These are phyloP conservation scores for Lactarius sanguifluus DNA, from an alignment of 768 basidiomycete genomes.

Conservation along the genomic window DNA sequence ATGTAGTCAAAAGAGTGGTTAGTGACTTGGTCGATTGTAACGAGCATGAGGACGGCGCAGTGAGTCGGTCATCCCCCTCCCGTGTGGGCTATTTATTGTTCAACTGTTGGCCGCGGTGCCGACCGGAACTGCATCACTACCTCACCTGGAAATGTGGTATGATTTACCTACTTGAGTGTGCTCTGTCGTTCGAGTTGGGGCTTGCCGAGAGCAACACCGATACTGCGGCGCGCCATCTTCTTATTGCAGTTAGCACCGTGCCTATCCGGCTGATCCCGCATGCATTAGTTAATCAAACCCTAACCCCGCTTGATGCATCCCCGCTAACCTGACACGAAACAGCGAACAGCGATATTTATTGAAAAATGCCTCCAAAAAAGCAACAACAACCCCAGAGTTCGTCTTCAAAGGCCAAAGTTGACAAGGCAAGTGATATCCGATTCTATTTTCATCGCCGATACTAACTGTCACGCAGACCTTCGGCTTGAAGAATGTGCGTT, in stretches of 20 bases:
- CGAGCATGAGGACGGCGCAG: constrained; percentile 18
- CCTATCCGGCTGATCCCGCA: too few species aligned
- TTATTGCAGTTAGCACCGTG: too few species aligned
- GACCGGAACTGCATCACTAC: neutral
- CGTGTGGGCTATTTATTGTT: neutral
- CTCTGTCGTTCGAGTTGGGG: too few species aligned
- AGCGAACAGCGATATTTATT: constrained; percentile 1
- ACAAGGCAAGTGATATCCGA: constrained; percentile 56
- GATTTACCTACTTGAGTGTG: too few species aligned
- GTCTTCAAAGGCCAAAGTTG: constrained; percentile 73
- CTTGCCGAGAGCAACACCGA: too few species aligned
- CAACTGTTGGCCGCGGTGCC: too few species aligned
- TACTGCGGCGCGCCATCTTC: too few species aligned
- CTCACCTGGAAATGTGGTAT: too few species aligned
- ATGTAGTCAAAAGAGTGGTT: constrained; percentile 30
- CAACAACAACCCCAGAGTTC: constrained; percentile 50
- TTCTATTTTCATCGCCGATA: constrained; percentile 28
- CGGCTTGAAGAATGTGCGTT: constrained; percentile 81
- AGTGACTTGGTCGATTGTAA: constrained; percentile 23
- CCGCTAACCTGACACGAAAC: neutral
- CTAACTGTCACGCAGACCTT: constrained; percentile 60
- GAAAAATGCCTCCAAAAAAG: constrained; percentile 79
- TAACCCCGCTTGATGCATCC: constrained; percentile 3
- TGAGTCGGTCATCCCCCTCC: neutral
- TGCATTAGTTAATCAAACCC: constrained; percentile 12